Evolutionary conservation across 768 basidiomycete species (phyloP).

Genomic region (Boletus tylopilopsis): DNA sequence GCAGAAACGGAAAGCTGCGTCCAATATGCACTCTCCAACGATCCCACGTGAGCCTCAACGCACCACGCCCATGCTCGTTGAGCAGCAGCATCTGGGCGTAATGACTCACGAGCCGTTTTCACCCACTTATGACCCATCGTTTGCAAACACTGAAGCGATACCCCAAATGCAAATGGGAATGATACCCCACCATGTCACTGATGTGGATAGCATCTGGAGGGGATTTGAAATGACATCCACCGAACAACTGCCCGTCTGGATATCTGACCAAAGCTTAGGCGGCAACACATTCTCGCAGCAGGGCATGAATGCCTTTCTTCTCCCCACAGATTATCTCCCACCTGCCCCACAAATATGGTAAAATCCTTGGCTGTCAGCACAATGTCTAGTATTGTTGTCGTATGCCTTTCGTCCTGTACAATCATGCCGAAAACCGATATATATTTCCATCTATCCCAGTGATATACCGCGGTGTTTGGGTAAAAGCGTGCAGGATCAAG

Average conservation of each 20-base stretch:
- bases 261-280: slow-evolving; percentile 79
- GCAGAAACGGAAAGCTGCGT: slow-evolving; percentile 54
- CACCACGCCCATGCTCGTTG: slow-evolving; percentile 44
- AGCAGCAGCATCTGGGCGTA: slow-evolving; percentile 36
- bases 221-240: slow-evolving; percentile 68
- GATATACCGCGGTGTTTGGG: too few species aligned
- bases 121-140: slow-evolving; percentile 50
- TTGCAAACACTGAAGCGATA: slow-evolving; percentile 32
- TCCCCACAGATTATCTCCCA: slow-evolving; percentile 72
- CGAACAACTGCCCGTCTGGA: slow-evolving; percentile 82
- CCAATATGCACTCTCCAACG: slow-evolving; percentile 60
- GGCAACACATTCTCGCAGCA: slow-evolving; percentile 72
- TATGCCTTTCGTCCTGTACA: slow-evolving; percentile 26
- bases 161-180: slow-evolving; percentile 31
- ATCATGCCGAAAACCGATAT: slow-evolving; percentile 15
- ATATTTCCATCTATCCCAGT: slow-evolving; percentile 10
- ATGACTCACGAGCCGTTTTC: slow-evolving; percentile 50
- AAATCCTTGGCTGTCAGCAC: slow-evolving; percentile 14
- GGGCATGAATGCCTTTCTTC: slow-evolving; percentile 82
- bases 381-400: slow-evolving; percentile 15
- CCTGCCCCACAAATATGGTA: slow-evolving; percentile 75
- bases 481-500: slow-evolving; percentile 3
- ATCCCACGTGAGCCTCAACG: slow-evolving; percentile 53
- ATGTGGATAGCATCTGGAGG: slow-evolving; percentile 69
- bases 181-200: slow-evolving; percentile 22